Evolutionary conservation across 495 filamentous ascomycete species (phyloP).

Genomic region (Eremomyces bilateralis): DNA sequence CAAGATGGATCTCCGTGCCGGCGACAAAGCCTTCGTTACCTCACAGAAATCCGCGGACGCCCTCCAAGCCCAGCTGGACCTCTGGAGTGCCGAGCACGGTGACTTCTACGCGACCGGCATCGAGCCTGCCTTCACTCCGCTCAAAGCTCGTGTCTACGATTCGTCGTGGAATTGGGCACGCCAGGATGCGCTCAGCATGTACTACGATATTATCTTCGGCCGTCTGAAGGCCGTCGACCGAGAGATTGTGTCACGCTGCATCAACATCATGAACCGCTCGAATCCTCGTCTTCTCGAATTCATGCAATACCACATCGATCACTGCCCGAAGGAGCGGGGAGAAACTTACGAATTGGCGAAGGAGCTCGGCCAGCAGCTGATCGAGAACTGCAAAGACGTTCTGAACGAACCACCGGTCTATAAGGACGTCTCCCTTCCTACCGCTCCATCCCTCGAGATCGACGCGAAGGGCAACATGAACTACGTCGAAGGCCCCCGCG

Average conservation of each 20-base stretch:
- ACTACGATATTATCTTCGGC: constrained; percentile 97
- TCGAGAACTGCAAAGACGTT: constrained; percentile 93
- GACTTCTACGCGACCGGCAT: constrained; percentile 92
- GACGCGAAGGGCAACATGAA: constrained; percentile 75
- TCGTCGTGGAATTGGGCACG: constrained; percentile 99
- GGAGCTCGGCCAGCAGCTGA: constrained; percentile 81
- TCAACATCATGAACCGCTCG: constrained; percentile 96
- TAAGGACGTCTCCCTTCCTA: constrained; percentile 87
- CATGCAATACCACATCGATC: constrained; percentile 99
- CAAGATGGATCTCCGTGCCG: constrained; percentile 86
- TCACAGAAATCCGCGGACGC: constrained; percentile 67
- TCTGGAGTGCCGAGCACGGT: constrained; percentile 89
- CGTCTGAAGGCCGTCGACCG: constrained; percentile 80
- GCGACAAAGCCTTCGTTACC: constrained; percentile 75
- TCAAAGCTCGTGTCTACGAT: constrained; percentile 93
- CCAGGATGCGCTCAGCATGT: constrained; percentile 95
- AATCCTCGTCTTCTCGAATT: constrained; percentile 90
- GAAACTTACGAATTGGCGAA: constrained; percentile 96
- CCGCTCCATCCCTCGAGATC: constrained; percentile 73
- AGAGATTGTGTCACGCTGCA: constrained; percentile 95
- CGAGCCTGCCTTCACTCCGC: constrained; percentile 72
- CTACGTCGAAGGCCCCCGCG: constrained; percentile 71
- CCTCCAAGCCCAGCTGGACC: constrained; percentile 76
- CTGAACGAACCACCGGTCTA: constrained; percentile 63
- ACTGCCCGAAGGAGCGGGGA: constrained; percentile 87